Base-by-base conservation (phyloP, 768 basidiomycete species). In the Psilocybe cyanescens region DNA sequence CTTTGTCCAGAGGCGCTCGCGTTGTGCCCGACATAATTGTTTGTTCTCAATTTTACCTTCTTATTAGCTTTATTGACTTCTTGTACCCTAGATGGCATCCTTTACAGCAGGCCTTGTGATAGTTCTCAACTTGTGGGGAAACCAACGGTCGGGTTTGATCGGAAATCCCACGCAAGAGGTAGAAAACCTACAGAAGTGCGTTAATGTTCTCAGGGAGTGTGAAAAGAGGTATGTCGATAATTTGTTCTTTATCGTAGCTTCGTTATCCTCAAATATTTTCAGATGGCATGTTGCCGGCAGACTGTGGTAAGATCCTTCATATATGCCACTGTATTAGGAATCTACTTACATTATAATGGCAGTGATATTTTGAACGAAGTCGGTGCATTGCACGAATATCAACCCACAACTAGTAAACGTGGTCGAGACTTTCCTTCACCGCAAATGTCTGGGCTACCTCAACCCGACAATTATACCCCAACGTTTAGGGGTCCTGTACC, bases 51-150 rank as follows among this genome's bases (percentile, higher is more conserved):
- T 46, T 6, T 28, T 44, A 12, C 16, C 6, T 6, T 16, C 19
- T 16, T 16, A 46, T 46, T 11, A 16, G 45, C 45, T 46, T 16
- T 16, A 46, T 16, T 19, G 16, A 46, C 16, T 46, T 6, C 14
- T 46, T 16, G 24, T 24, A 24, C 24, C 19, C 14, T 60, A 74
- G 74, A 74, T 69, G 44, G 60, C 69, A 1, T 67, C 72, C 1
- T 79, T 76, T 62, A 66, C 74, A 11, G 67, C 78, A 3, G 75
- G 68, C 8, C 74, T 86, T 50, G 78, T 89, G 3, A 73, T 88
- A 12, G 70, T 87, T 29, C 73, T 89, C 48, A 82, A 83, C 55
- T 78, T 86, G 30, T 87, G 81, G 85, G 80, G 76, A 39, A 81
- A 77, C 19, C 79, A 76, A 57, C 75, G 74, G 59, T 71, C 72